Evolutionary conservation across 2,329 filamentous ascomycete species (phyloP), one percentile per base, ranked within the genome.

Genomic region (Penicillium sp.): DNA sequence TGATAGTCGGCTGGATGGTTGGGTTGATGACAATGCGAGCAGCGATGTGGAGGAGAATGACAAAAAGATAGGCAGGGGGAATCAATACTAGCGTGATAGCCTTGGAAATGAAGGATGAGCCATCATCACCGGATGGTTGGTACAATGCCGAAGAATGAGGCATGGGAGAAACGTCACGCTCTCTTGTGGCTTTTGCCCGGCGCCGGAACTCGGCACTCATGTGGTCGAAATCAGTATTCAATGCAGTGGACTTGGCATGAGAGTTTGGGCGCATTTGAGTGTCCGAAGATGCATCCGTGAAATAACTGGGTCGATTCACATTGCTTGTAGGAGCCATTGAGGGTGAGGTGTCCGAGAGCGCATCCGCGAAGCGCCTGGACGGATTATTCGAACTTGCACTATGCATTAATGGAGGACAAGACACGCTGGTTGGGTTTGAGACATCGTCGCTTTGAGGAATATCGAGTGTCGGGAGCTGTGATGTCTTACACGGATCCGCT

Each of bases 41-140:
- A 0, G 92, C 90, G 55, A 96, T 90, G 55, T 86, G 86, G 5
- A 96, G 82, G 81, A 96, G 92, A 40, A 96, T 79, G 27, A 85
- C 81, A 36, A 96, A 83, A 2, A 96, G 82, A 65, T 92, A 86
- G 34, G 87, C 84, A 0, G 92, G 91, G n/a, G 91, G 91, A 0
- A 89, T 86, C 15, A 96, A 77, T 4, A 96, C 81, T 31, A 94
- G 82, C 50, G 90, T 86, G 61, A 84, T 87, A 0, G 91, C 92
- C 74, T 90, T 92, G 55, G 87, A 84, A 27, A 96, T 82, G 31
- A 96, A 83, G 3, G 86, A 82, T 50, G 84, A 78, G 1, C 85
- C 83, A 31, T 88, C 76, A 43, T 81, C 77, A 51, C 80, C 79
- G 72, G 56, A 76, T 72, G 47, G 75, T 71, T 85, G 82, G 5